Evolutionary conservation across 2,329 filamentous ascomycete species (phyloP).

Genomic region (Davidsoniella eucalypti): DNA sequence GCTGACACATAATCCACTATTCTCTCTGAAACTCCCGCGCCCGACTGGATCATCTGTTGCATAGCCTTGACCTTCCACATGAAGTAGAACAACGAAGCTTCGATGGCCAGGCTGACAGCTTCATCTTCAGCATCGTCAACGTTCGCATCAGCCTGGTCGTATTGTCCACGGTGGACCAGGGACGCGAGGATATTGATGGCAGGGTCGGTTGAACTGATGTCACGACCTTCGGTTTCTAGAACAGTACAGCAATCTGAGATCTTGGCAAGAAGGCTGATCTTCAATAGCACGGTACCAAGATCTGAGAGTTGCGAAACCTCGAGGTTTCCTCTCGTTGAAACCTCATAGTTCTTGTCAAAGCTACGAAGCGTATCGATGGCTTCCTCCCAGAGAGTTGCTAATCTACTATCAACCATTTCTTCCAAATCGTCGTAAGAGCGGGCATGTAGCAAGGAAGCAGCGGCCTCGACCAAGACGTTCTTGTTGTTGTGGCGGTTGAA

Average conservation of each 20-base stretch:
- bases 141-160: constrained; percentile 50
- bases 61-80: constrained; percentile 73
- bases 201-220: constrained; percentile 30
- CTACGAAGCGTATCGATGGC: constrained; percentile 55
- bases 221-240: constrained; percentile 46
- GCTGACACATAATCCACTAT: constrained; percentile 44
- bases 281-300: constrained; percentile 56
- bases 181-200: constrained; percentile 55
- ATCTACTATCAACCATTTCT: constrained; percentile 65
- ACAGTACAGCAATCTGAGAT: constrained; percentile 63
- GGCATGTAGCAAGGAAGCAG: constrained; percentile 67
- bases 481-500: constrained; percentile 86
- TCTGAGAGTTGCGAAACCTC: constrained; percentile 47
- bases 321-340: constrained; percentile 56
- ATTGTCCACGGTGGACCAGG: constrained; percentile 57
- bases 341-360: constrained; percentile 52
- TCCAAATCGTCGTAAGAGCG: constrained; percentile 76
- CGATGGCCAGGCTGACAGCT: constrained; percentile 59
- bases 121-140: constrained; percentile 66
- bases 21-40: constrained; percentile 36
- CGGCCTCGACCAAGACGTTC: constrained; percentile 69
- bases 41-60: constrained; percentile 35
- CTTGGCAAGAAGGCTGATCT: constrained; percentile 64
- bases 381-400: constrained; percentile 75
- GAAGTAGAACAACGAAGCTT: constrained; percentile 71